Conservation (phyloP, 257 asterid species). For the Anisodus tanguticus region DNA sequence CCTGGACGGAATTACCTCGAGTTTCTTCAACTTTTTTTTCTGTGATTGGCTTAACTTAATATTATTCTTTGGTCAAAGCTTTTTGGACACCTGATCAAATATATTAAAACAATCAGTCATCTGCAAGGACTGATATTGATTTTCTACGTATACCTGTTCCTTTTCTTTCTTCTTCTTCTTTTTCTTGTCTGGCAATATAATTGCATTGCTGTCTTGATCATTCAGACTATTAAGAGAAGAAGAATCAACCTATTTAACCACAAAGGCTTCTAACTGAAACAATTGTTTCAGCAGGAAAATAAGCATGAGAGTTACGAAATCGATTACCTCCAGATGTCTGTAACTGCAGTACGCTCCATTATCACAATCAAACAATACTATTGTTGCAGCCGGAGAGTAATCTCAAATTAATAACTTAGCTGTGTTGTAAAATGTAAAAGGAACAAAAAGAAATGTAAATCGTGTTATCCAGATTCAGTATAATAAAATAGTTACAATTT, state of each 20-base stretch:
- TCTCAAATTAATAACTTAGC: too few species aligned
- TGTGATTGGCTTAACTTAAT: slow-evolving; percentile 71
- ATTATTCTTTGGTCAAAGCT: slow-evolving; percentile 38
- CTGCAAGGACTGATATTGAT: background rate
- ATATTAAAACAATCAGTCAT: background rate
- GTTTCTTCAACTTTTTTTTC: slow-evolving; percentile 75
- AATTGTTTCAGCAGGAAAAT: background rate
- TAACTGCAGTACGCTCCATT: background rate
- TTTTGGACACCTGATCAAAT: slow-evolving; percentile 40
- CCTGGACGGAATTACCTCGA: slow-evolving; percentile 59
- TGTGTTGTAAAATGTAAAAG: too few species aligned
- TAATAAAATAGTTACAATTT: too few species aligned
- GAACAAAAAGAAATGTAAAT: too few species aligned
- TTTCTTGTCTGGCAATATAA: slow-evolving; percentile 20
- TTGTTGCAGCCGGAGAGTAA: background rate
- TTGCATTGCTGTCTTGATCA: slow-evolving; percentile 29
- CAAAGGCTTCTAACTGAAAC: background rate
- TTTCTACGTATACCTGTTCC: slow-evolving; percentile 22
- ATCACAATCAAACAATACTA: background rate
- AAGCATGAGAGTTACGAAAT: background rate
- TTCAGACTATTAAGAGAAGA: slow-evolving; percentile 14
- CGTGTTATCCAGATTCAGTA: too few species aligned
- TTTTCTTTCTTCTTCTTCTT: slow-evolving; percentile 27
- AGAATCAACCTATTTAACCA: background rate
- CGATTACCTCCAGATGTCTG: slow-evolving; percentile 25